Evolutionary conservation across 805 yeast species (phyloP).

Genomic region (Nakazawaea molendinolei): DNA sequence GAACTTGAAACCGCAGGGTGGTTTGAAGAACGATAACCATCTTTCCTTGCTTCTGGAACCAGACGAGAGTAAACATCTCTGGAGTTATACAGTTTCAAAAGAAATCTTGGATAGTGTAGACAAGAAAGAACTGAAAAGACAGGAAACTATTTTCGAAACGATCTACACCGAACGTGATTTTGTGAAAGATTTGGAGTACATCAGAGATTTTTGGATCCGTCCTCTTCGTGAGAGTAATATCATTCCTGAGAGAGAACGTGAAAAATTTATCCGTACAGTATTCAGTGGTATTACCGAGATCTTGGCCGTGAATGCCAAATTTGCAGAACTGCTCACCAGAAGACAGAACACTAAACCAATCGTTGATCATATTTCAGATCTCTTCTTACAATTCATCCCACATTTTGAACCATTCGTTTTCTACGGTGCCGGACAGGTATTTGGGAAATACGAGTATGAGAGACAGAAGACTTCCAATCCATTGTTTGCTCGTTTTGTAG

Average conservation of each 20-base stretch:
- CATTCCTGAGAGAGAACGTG: constrained; percentile 84
- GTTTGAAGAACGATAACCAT: constrained; percentile 69
- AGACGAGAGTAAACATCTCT: constrained; percentile 74
- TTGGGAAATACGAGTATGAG: constrained; percentile 93
- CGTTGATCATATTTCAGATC: constrained; percentile 80
- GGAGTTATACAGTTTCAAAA: constrained; percentile 90
- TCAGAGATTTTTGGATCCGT: constrained; percentile 89
- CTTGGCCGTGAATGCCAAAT: constrained; percentile 71
- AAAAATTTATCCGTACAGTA: constrained; percentile 84
- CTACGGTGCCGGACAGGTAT: constrained; percentile 91
- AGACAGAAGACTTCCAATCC: constrained; percentile 88
- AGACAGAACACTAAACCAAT: constrained; percentile 84
- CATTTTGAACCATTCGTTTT: constrained; percentile 87
- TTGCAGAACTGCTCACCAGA: constrained; percentile 83
- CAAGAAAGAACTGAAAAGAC: constrained; percentile 83
- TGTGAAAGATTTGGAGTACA: constrained; percentile 87
- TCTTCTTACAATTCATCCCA: constrained; percentile 76
- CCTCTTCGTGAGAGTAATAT: constrained; percentile 83
- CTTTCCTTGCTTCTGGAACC: constrained; percentile 65
- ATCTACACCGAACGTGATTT: constrained; percentile 92
- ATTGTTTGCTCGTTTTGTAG: constrained; percentile 87
- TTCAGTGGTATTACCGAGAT: constrained; percentile 87
- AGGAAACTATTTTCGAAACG: constrained; percentile 91
- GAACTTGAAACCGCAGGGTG: constrained; percentile 83
- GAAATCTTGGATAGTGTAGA: constrained; percentile 71